Percentiles rank a stretch among this genome's conserved stretches.
phyloP scores from a whole-genome alignment of 768 basidiomycete species.

The Leucosporidium yakuticum region DNA sequence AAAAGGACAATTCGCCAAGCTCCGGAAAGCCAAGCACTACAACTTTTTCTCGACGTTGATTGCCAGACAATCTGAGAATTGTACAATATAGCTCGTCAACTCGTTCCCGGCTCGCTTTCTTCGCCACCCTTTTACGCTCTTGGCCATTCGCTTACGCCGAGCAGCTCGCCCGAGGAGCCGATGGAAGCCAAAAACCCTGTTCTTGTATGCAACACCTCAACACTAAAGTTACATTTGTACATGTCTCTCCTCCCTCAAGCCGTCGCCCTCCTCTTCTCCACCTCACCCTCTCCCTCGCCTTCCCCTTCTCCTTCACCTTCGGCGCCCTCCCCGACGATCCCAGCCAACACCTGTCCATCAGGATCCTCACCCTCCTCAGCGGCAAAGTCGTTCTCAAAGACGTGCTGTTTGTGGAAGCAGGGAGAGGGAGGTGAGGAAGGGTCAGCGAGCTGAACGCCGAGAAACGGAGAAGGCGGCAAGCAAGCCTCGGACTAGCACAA shows the following conservation, averaged over 20 bases:
- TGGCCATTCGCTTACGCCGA: neutral
- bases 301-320: neutral
- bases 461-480: too few species aligned
- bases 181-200: too few species aligned
- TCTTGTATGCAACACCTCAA: neutral
- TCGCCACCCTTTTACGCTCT: too few species aligned
- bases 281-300: conserved; percentile 2
- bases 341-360: neutral
- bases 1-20: too few species aligned
- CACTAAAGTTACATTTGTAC: too few species aligned
- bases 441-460: too few species aligned
- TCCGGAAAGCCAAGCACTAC: too few species aligned
- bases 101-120: too few species aligned
- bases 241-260: neutral
- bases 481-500: too few species aligned
- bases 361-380: conserved; percentile 32
- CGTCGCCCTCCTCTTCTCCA: conserved; percentile 11
- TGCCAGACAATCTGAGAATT: too few species aligned
- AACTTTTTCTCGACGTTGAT: too few species aligned
- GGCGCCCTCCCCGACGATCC: neutral
- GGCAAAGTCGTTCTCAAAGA: conserved; percentile 38
- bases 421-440: neutral
- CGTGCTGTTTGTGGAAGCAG: conserved; percentile 19
- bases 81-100: too few species aligned
- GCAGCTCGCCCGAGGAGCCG: neutral